Evolutionary conservation across 495 filamentous ascomycete species (phyloP).

Genomic region (Penicillium subrubescens): DNA sequence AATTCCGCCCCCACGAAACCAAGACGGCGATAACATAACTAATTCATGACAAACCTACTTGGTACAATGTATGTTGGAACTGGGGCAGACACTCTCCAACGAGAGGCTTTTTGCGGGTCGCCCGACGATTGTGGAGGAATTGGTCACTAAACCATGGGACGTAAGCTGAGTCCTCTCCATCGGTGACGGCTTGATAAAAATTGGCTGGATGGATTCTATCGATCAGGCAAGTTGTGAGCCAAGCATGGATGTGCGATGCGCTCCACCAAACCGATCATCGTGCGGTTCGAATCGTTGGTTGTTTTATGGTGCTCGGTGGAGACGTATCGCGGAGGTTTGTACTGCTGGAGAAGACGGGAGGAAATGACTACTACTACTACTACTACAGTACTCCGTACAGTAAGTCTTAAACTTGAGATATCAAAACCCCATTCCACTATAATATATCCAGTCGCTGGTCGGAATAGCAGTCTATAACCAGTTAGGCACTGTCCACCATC

Average conservation of each 20-base stretch:
- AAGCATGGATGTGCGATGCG: slow-evolving; percentile 1
- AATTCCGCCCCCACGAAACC: not conserved
- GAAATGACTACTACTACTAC: not conserved
- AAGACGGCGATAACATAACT: not conserved
- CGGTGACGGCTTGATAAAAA: not conserved
- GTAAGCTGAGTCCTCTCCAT: not conserved
- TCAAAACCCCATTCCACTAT: not conserved
- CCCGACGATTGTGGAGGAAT: not conserved
- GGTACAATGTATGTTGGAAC: not conserved
- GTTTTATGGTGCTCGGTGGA: slow-evolving; percentile 13
- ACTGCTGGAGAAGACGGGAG: not conserved
- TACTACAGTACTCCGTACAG: no score
- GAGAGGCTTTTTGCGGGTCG: not conserved
- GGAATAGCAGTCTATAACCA: not conserved
- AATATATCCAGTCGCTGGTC: not conserved
- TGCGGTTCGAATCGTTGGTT: slow-evolving; percentile 2
- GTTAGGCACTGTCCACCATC: no score
- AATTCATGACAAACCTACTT: not conserved
- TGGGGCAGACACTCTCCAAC: not conserved
- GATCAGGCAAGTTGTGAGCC: not conserved
- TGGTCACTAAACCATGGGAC: slow-evolving; percentile 3
- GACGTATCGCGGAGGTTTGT: slow-evolving; percentile 7
- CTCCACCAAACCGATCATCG: slow-evolving; percentile 22
- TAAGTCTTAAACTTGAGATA: not conserved
- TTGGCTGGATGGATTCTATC: slow-evolving; percentile 10